Evolutionary conservation across 129 eudicot genomes (phyloP).

Genomic region (Tagetes patula): DNA sequence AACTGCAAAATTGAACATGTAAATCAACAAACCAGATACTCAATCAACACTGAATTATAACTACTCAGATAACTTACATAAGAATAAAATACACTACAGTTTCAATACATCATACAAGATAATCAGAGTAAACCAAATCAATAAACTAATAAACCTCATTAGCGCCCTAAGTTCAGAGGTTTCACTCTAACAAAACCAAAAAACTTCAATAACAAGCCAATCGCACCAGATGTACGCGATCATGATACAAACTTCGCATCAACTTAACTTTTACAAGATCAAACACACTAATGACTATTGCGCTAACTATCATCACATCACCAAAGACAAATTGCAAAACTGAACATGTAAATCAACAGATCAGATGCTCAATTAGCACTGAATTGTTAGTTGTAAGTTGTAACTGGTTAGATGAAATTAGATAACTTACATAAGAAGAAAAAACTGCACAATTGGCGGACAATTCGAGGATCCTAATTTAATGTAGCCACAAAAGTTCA

Average conservation of each 20-base stretch:
- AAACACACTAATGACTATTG: neutral
- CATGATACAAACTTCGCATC: constrained; percentile 1
- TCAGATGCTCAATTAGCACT: constrained; percentile 14
- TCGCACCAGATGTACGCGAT: constrained; percentile 1
- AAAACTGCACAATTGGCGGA: constrained; percentile 10
- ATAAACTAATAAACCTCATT: neutral
- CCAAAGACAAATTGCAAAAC: neutral
- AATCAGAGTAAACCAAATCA: too few species aligned
- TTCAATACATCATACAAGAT: too few species aligned
- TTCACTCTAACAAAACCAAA: neutral
- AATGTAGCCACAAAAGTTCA: too few species aligned
- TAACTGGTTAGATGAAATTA: neutral
- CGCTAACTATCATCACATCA: constrained; percentile 14
- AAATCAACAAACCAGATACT: constrained; percentile 16
- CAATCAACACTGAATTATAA: constrained; percentile 11
- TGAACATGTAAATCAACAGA: constrained; percentile 17
- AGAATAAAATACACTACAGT: neutral
- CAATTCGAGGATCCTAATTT: neutral
- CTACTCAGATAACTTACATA: constrained; percentile 20
- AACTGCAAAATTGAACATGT: constrained; percentile 6
- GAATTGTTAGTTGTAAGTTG: neutral
- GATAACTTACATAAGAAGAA: constrained; percentile 24
- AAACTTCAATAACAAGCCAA: neutral
- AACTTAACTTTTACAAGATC: constrained; percentile 15
- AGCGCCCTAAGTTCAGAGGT: constrained; percentile 4